Base-by-base conservation (phyloP, 1,139 yeast genomes). In the Debaryomycetaceae sp. region DNA sequence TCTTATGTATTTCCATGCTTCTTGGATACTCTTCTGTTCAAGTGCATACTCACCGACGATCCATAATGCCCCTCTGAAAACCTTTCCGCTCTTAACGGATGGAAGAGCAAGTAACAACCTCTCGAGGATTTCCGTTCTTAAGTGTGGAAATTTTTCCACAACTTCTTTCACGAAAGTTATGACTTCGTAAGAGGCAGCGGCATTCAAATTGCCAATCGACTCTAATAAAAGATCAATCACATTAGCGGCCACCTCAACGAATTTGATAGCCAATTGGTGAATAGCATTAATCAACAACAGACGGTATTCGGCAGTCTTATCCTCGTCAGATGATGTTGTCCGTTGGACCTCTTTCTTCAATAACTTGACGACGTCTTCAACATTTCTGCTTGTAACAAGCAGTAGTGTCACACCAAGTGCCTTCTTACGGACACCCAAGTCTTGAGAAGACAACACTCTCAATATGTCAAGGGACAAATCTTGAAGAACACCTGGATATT, bases 41-140 rank as follows among this genome's bases (percentile, higher is more conserved):
- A 77, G 62, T 36, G 93, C 76, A 66, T 90, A 93, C 66, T 95
- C 99, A 65, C 99, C 99, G 57, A 95, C 70, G 42, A 93, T 84
- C 99, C 99, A 95, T 48, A 95, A 73, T 1, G 96, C 89, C 37
- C 97, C 96, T 56, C 98, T 84, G 69, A 83, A 87, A 17, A 93
- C 97, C 59, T 89, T 89, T 6, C 97, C 96, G 49, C 95, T 84
- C 59, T 84, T 87, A 42, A 88, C 84, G 34, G 73, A 70, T 29
- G 82, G 82, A 58, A 95, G 72, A 7, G 90, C 74, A 13, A 61
- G 62, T 41, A 90, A 69, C 50, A 95, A 77, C 52, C 87, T 83
- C 40, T 70, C 68, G 45, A 95, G 66, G 45, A 91, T 86, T 24
- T 81, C 69, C 40, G 75, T 69, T 60, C 97, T 82, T 53, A 89